These are phyloP conservation scores for Penicillium janthinellum DNA, from an alignment of 2,329 filamentous ascomycete genomes.

Conservation along the genomic window DNA sequence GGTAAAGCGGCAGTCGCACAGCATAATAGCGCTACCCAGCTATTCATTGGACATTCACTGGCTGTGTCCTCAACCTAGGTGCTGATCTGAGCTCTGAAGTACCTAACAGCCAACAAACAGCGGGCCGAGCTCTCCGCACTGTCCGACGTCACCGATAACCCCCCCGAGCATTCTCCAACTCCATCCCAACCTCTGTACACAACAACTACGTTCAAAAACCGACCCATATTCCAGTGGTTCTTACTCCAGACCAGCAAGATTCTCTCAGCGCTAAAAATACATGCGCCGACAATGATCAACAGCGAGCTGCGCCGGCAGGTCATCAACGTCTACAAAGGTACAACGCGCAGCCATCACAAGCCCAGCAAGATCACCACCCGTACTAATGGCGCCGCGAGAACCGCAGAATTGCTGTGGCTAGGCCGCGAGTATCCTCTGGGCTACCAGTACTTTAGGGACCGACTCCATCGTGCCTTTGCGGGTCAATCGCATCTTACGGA, in stretches of 20 bases:
- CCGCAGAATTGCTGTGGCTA: conserved; percentile 75
- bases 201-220: not conserved
- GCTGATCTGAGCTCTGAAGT: not conserved
- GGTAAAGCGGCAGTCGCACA: not conserved
- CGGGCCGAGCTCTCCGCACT: conserved; percentile 17
- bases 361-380: no score
- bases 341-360: not conserved
- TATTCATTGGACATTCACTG: not conserved
- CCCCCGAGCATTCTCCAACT: conserved; percentile 15
- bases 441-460: conserved; percentile 76
- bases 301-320: conserved; percentile 72
- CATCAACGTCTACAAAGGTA: conserved; percentile 86
- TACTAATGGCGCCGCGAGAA: not conserved
- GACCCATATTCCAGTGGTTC: not conserved
- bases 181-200: not conserved
- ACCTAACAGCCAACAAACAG: conserved; percentile 6
- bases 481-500: conserved; percentile 70
- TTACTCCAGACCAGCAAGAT: not conserved
- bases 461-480: conserved; percentile 83
- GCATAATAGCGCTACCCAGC: not conserved
- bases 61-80: not conserved
- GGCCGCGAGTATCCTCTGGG: conserved; percentile 86
- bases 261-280: not conserved
- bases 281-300: conserved; percentile 46
- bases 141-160: conserved; percentile 25